These are phyloP conservation scores for Oenanthe sinensis DNA, from an alignment of 129 eudicot species.

Conservation along the genomic window DNA sequence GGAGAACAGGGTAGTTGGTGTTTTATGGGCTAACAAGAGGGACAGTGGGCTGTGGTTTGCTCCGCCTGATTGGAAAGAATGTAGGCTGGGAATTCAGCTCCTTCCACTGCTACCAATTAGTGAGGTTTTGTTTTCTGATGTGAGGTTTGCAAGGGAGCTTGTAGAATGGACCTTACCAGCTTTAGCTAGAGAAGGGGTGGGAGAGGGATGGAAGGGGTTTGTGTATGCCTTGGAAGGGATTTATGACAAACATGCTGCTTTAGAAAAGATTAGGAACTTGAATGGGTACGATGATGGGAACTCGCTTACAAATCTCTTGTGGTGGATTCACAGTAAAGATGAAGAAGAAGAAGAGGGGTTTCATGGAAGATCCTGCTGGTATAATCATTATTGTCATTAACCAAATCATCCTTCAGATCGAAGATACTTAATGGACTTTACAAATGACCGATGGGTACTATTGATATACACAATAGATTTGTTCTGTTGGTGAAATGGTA, in stretches of 20 bases:
- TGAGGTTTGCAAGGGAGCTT: slow-evolving; percentile 44
- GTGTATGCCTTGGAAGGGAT: slow-evolving; percentile 76
- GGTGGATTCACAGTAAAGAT: slow-evolving; percentile 86
- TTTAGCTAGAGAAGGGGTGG: slow-evolving; percentile 67
- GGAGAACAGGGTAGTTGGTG: slow-evolving; percentile 71
- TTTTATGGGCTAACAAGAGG: slow-evolving; percentile 77
- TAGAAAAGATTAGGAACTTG: slow-evolving; percentile 45
- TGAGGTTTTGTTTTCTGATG: slow-evolving; percentile 66
- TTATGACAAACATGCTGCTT: slow-evolving; percentile 53
- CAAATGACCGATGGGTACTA: slow-evolving; percentile 9
- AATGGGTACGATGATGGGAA: slow-evolving; percentile 80
- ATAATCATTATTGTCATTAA: slow-evolving; percentile 54
- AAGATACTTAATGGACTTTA: not conserved
- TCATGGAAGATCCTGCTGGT: slow-evolving; percentile 48
- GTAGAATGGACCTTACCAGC: slow-evolving; percentile 75
- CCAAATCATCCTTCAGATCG: not conserved
- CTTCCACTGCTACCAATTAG: slow-evolving; percentile 69
- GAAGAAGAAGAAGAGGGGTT: slow-evolving; percentile 45
- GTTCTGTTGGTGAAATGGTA: not conserved
- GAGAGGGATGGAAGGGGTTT: slow-evolving; percentile 95
- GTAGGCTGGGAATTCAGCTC: slow-evolving; percentile 74
- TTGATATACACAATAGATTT: not conserved
- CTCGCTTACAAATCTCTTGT: slow-evolving; percentile 62
- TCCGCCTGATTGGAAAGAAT: slow-evolving; percentile 70
- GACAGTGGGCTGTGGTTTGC: slow-evolving; percentile 98